Conservation (phyloP, 305 asterid genomes). For the Plantago rigida region DNA sequence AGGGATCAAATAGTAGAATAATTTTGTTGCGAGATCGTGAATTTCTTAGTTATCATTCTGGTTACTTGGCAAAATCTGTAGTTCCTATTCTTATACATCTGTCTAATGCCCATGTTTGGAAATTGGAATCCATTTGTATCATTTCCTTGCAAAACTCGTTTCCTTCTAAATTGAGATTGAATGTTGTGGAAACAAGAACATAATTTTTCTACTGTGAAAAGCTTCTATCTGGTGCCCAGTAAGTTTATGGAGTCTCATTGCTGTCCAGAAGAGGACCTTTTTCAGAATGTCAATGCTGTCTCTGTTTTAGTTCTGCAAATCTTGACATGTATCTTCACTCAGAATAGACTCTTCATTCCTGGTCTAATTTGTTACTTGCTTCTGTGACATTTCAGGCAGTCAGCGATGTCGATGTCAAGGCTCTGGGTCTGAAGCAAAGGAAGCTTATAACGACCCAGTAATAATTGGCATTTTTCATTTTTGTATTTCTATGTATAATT, state of each 20-base stretch:
- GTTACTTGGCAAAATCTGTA: too few relatives aligned
- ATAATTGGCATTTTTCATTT: constrained; percentile 13
- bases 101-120: neutral
- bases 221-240: too few relatives aligned
- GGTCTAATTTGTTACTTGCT: constrained; percentile 1
- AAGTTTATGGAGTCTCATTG: neutral
- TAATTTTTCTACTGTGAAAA: too few relatives aligned
- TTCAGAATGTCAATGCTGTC: constrained; percentile 13
- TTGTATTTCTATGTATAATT: neutral
- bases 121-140: neutral
- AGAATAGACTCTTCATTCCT: neutral
- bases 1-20: neutral
- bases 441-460: constrained; percentile 69
- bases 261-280: constrained; percentile 5
- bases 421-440: constrained; percentile 73
- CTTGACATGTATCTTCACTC: neutral
- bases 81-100: too few relatives aligned
- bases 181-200: neutral
- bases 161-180: constrained; percentile 13
- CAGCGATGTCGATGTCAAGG: constrained; percentile 55
- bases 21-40: neutral
- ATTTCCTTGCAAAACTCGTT: neutral
- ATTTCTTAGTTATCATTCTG: too few relatives aligned
- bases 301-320: constrained; percentile 6
- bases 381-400: constrained; percentile 44